Evolutionary conservation across 345 rosid genomes (phyloP).

Genomic region (Firmiana major): DNA sequence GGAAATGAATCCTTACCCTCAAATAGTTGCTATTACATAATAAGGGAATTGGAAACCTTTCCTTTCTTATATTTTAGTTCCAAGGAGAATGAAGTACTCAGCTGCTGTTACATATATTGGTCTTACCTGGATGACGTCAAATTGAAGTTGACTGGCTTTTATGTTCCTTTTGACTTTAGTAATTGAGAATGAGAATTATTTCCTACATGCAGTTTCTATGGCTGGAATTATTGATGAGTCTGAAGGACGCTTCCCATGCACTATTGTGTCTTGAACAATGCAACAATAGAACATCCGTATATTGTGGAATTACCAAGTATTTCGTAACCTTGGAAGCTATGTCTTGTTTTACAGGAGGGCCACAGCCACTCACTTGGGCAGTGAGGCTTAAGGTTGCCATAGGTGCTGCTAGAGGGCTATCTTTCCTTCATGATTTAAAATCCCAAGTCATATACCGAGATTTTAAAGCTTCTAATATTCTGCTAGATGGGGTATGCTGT

Average conservation of each 20-base stretch:
- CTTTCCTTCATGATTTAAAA: conserved; percentile 86
- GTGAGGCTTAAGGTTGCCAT: conserved; percentile 79
- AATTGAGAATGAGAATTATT: not conserved
- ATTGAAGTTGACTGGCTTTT: not conserved
- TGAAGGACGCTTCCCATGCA: not conserved
- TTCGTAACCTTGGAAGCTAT: conserved; percentile 9
- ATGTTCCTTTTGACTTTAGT: not conserved
- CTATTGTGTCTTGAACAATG: not conserved
- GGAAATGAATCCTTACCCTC: not conserved
- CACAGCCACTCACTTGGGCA: conserved; percentile 82
- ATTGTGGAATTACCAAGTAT: not conserved
- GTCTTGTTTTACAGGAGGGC: conserved; percentile 55
- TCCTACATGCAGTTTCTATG: not conserved
- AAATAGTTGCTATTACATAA: not conserved
- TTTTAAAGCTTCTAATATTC: conserved; percentile 88
- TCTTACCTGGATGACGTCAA: not conserved
- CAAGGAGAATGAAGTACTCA: not conserved
- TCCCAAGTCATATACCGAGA: conserved; percentile 91
- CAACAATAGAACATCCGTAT: not conserved
- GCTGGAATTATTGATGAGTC: not conserved
- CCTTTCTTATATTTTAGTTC: not conserved
- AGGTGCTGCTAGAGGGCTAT: conserved; percentile 89
- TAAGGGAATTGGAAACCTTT: not conserved
- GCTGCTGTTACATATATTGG: not conserved
- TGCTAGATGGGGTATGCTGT: conserved; percentile 69